Evolutionary conservation across 2,329 filamentous ascomycete species (phyloP).

Genomic region (Pseudogymnoascus sp.): DNA sequence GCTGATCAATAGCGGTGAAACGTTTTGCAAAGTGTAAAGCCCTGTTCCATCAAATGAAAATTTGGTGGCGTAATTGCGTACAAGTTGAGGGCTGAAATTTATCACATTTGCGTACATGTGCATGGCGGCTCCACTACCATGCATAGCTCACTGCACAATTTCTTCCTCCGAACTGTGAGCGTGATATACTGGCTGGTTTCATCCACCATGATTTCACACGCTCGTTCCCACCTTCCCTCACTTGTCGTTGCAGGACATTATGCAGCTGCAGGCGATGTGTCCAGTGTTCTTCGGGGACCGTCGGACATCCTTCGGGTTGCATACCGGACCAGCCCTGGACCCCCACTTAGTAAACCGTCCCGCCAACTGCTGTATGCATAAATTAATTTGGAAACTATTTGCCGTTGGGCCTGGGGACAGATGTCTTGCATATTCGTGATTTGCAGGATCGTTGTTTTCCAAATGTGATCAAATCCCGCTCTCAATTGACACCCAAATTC

Average conservation of each 20-base stretch:
- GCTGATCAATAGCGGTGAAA: not conserved
- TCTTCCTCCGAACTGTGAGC: not conserved
- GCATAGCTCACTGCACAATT: not conserved
- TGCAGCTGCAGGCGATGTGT: not conserved
- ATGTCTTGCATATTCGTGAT: not conserved
- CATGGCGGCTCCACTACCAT: too few species aligned
- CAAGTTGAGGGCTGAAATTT: not conserved
- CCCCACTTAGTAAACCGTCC: not conserved
- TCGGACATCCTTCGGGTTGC: not conserved
- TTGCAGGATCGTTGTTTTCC: too few species aligned
- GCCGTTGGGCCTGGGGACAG: not conserved
- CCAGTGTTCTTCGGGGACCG: not conserved
- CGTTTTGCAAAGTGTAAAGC: not conserved
- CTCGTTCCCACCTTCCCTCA: not conserved
- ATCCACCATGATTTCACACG: not conserved
- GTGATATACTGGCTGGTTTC: not conserved
- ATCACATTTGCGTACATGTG: not conserved
- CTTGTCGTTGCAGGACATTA: not conserved
- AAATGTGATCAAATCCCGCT: not conserved
- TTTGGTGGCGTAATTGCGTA: not conserved
- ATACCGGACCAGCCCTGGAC: not conserved
- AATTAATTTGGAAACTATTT: not conserved
- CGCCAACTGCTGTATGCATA: not conserved
- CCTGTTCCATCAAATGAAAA: not conserved
- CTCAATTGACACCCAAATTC: not conserved